Percentiles rank a stretch among this genome's conserved stretches.
Conservation (phyloP, 2,329 filamentous ascomycete genomes). For the Aphanocladium album region DNA sequence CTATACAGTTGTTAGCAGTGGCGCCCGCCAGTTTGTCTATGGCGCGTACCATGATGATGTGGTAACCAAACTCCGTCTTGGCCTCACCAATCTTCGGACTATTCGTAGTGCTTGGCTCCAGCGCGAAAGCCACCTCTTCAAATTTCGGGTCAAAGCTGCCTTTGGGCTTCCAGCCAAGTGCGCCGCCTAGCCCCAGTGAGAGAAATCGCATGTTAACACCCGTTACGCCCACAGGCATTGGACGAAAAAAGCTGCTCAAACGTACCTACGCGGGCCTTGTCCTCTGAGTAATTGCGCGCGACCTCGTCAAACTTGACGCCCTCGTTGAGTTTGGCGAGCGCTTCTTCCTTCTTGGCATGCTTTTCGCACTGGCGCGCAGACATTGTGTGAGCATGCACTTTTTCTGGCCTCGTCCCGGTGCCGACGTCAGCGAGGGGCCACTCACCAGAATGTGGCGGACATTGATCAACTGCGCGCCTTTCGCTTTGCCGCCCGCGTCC, state of each 20-base stretch:
- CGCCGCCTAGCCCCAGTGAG: conserved; percentile 58
- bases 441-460: conserved; percentile 65
- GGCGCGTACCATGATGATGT: conserved; percentile 66
- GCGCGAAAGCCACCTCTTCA: conserved; percentile 64
- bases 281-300: conserved; percentile 66
- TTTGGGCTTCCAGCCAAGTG: conserved; percentile 67
- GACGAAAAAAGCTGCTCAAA: conserved; percentile 9
- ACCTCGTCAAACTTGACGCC: conserved; percentile 72
- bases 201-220: neutral
- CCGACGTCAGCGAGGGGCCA: neutral
- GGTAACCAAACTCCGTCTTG: conserved; percentile 73
- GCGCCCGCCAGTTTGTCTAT: neutral
- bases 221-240: no score
- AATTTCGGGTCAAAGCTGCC: conserved; percentile 64
- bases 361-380: conserved; percentile 60
- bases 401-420: neutral
- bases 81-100: conserved; percentile 63
- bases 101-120: conserved; percentile 60
- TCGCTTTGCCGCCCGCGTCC: conserved; percentile 34
- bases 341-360: conserved; percentile 72
- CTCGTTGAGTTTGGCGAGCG: conserved; percentile 59
- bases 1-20: neutral
- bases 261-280: conserved; percentile 65
- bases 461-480: conserved; percentile 63
- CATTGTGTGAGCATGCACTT: neutral